Evolutionary conservation across 768 basidiomycete species (phyloP).

Genomic region (Suillus clintonianus): DNA sequence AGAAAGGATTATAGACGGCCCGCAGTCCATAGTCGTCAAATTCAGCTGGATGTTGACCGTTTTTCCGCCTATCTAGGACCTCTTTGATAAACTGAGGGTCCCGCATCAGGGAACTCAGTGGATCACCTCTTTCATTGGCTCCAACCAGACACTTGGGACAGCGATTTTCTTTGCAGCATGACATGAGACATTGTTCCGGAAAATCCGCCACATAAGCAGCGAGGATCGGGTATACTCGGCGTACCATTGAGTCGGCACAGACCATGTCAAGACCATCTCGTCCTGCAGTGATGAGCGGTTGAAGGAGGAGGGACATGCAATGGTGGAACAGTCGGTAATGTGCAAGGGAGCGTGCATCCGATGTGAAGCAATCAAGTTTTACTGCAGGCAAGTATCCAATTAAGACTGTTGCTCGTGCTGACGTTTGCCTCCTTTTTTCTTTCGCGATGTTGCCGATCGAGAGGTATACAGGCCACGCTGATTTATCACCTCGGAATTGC

Average conservation of each 20-base stretch:
- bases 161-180: constrained; percentile 13
- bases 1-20: constrained; percentile 35
- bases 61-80: not conserved
- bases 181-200: constrained; percentile 19
- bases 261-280: constrained; percentile 17
- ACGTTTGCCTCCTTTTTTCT: constrained; percentile 9
- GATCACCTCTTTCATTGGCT: not conserved
- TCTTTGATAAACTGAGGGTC: not conserved
- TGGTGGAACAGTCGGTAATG: constrained; percentile 23
- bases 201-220: constrained; percentile 25
- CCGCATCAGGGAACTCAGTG: not conserved
- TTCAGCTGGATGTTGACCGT: constrained; percentile 5
- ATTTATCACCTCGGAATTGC: constrained; percentile 34
- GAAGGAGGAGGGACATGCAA: constrained; percentile 16
- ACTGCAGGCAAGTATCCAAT: constrained; percentile 5
- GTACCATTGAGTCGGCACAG: constrained; percentile 15
- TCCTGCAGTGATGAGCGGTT: constrained; percentile 17
- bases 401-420: constrained; percentile 8
- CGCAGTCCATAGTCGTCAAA: constrained; percentile 3
- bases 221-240: constrained; percentile 20
- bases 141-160: constrained; percentile 9
- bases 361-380: constrained; percentile 5
- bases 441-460: constrained; percentile 26
- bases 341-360: constrained; percentile 1
- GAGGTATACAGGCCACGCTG: constrained; percentile 28